Conservation (phyloP, 169 alveolate genomes). For the Cryptosporidium ubiquitum region DNA sequence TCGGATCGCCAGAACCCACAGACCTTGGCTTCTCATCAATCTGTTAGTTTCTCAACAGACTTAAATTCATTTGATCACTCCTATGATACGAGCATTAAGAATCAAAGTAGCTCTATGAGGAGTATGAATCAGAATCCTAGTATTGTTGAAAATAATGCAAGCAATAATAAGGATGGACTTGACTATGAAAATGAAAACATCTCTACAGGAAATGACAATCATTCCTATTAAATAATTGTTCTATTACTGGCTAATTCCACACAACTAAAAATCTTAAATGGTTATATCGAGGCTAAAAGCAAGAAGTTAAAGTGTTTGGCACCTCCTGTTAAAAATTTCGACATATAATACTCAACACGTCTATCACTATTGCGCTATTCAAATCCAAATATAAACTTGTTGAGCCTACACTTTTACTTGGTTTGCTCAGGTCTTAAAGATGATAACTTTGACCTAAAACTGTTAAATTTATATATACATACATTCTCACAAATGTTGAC, state of each 20-base stretch:
- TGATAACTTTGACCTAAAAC: neutral
- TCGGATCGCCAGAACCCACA: slow-evolving; percentile 1
- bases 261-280: neutral
- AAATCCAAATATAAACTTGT: neutral
- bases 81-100: neutral
- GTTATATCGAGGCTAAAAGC: neutral
- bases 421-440: neutral
- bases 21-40: neutral
- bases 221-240: neutral
- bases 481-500: neutral
- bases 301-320: neutral
- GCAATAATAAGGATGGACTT: neutral
- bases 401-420: neutral
- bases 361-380: neutral
- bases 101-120: neutral
- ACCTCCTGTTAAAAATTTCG: neutral
- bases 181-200: neutral
- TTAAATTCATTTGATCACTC: slow-evolving; percentile 1
- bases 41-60: neutral
- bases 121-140: neutral
- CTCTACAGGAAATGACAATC: neutral
- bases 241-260: neutral
- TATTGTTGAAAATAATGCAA: neutral
- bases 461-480: neutral
- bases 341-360: neutral